Evolutionary conservation across 345 rosid genomes (phyloP), one percentile per base, ranked within the genome.

Genomic region (Diplotaxis tenuifolia): DNA sequence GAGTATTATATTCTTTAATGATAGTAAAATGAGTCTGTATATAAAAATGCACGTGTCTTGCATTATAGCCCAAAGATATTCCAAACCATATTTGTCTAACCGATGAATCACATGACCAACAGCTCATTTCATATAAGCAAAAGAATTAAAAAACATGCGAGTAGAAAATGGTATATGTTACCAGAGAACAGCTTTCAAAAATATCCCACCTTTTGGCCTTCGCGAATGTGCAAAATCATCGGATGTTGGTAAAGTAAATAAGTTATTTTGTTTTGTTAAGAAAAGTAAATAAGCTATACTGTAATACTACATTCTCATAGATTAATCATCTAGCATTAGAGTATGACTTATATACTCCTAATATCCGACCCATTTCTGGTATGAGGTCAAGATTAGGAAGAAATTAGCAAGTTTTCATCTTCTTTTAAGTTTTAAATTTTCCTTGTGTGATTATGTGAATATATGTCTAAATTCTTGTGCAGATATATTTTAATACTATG

Each of bases 21-120:
- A 34, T 65, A 12, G 5, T 42, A 2, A 66, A 63, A 23, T 22
- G 68, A 73, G 58, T 56, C 34, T 47, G 57, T 63, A 56, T 45
- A 22, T 56, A 49, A 15, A 15, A 67, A 22, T 58, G 72, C 67
- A 74, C 78, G 78, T 58, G 72, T 59, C 72, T 45, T 14, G 20
- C 67, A 74, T 58, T 16, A 74, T 23, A 66, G 60, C 72, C 72
- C 72, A 47, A 66, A 58, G 18, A 32, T 74, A 66, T 16, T 47
- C 9, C 4, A 29, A 29, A 29, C 27, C 27, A 50, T 61, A 31
- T 70, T 60, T 60, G 27, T 53, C 25, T 61, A 73, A 65, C 77
- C 71, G 20, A 73, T 74, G 60, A 58, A 74, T 50, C 78, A 66
- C 78, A 74, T 74, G 72, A 58, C 61, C 29, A 67, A 71, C 78